These are phyloP conservation scores for Aspergillus pseudonomiae DNA, from an alignment of 2,329 filamentous ascomycete genomes.

Conservation along the genomic window DNA sequence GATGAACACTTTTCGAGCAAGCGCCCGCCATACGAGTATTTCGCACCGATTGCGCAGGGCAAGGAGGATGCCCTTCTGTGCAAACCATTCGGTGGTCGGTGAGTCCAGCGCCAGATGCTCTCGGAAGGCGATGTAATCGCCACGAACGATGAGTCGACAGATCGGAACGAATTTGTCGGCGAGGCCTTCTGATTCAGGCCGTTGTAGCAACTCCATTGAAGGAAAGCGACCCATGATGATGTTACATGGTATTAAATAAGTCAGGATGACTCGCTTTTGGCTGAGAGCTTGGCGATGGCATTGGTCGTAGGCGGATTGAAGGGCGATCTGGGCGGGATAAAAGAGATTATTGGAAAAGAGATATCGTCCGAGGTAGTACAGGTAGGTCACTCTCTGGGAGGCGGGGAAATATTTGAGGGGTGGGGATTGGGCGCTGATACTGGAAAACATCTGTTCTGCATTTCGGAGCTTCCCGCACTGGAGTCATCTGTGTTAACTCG, in stretches of 20 bases:
- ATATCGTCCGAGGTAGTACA: slow-evolving; percentile 92
- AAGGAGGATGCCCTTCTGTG: slow-evolving; percentile 73
- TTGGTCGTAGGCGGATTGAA: slow-evolving; percentile 80
- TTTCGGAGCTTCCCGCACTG: slow-evolving; percentile 80
- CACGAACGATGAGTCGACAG: slow-evolving; percentile 70
- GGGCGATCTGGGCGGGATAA: slow-evolving; percentile 71
- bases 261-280: slow-evolving; percentile 79
- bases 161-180: slow-evolving; percentile 71
- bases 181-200: slow-evolving; percentile 70
- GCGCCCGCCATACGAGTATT: slow-evolving; percentile 79
- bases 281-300: slow-evolving; percentile 61
- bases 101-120: slow-evolving; percentile 61
- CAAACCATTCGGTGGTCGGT: slow-evolving; percentile 70
- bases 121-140: slow-evolving; percentile 75
- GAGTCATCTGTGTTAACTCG: not conserved
- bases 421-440: slow-evolving; percentile 81
- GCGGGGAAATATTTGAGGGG: slow-evolving; percentile 81
- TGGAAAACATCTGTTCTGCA: slow-evolving; percentile 85
- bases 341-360: slow-evolving; percentile 85
- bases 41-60: slow-evolving; percentile 77
- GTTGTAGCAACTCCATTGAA: slow-evolving; percentile 64
- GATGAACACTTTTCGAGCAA: slow-evolving; percentile 77
- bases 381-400: slow-evolving; percentile 83
- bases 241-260: slow-evolving; percentile 81
- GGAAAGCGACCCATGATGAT: slow-evolving; percentile 85